These are phyloP conservation scores for Phytophthora pinifolia DNA, from an alignment of 352 stramenopile species.

Conservation along the genomic window DNA sequence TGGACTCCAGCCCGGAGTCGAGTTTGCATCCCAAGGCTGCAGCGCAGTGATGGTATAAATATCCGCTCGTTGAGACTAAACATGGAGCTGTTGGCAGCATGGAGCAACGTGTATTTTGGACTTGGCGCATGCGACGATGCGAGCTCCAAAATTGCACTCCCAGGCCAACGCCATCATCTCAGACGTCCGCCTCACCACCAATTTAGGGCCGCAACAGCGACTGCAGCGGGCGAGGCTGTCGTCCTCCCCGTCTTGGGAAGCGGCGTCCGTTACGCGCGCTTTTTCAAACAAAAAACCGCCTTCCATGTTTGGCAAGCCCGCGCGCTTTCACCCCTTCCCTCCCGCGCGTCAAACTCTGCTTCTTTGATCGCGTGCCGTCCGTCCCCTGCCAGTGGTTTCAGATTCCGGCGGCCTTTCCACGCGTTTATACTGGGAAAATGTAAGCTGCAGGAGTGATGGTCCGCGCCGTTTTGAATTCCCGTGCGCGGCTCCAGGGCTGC, in stretches of 20 bases:
- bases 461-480: slow-evolving; percentile 29
- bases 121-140: slow-evolving; percentile 3
- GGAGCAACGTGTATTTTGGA: neutral
- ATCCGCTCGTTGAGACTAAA: slow-evolving; percentile 5
- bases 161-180: slow-evolving; percentile 3
- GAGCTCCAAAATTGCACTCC: slow-evolving; percentile 1
- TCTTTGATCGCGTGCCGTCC: neutral
- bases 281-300: slow-evolving; percentile 34
- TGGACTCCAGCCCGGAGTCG: too few relatives aligned
- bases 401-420: slow-evolving; percentile 9
- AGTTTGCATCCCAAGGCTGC: neutral
- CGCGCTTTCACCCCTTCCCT: slow-evolving; percentile 22
- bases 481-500: slow-evolving; percentile 34
- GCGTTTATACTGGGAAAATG: slow-evolving; percentile 7
- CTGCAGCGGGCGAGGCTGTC: neutral
- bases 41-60: slow-evolving; percentile 4
- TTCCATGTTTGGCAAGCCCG: slow-evolving; percentile 16
- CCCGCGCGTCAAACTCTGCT: slow-evolving; percentile 11
- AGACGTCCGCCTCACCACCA: neutral
- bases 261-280: slow-evolving; percentile 32
- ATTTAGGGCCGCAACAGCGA: too few relatives aligned
- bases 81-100: neutral
- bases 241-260: slow-evolving; percentile 18
- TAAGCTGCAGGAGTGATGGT: slow-evolving; percentile 28
- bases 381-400: slow-evolving; percentile 30